These are phyloP conservation scores for Paxillus ammoniavirescens DNA, from an alignment of 768 basidiomycete genomes.

Conservation along the genomic window DNA sequence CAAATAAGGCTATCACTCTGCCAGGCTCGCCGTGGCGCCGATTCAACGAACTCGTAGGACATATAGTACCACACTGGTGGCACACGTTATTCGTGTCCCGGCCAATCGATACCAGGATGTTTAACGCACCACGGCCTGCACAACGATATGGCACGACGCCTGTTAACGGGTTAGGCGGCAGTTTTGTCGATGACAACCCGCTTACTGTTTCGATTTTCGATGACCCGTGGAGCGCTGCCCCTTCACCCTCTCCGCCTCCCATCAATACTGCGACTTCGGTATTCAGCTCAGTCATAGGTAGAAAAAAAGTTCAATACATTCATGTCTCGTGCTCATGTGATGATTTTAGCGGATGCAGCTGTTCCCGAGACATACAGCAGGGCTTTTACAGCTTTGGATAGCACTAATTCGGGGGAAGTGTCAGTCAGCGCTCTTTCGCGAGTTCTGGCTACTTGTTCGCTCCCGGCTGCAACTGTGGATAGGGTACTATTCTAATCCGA, in stretches of 20 bases:
- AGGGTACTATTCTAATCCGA: slow-evolving; percentile 43
- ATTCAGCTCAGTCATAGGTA: slow-evolving; percentile 73
- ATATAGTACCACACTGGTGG: too few relatives aligned
- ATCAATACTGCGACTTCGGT: slow-evolving; percentile 48
- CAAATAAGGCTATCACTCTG: too few relatives aligned
- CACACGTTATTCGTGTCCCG: not conserved
- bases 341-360: slow-evolving; percentile 64
- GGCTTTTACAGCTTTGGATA: slow-evolving; percentile 73
- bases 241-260: slow-evolving; percentile 68
- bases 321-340: slow-evolving; percentile 7
- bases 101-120: slow-evolving; percentile 50
- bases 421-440: slow-evolving; percentile 84
- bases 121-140: slow-evolving; percentile 77
- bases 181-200: slow-evolving; percentile 77
- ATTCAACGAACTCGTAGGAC: too few relatives aligned
- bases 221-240: slow-evolving; percentile 78
- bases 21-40: not conserved
- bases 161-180: slow-evolving; percentile 60
- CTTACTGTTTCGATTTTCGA: slow-evolving; percentile 73
- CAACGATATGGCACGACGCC: slow-evolving; percentile 64
- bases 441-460: slow-evolving; percentile 69
- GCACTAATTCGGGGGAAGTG: slow-evolving; percentile 67
- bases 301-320: not conserved
- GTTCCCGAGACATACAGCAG: slow-evolving; percentile 76
- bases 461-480: slow-evolving; percentile 83